These are phyloP conservation scores for Lepidium sativum DNA, from an alignment of 345 rosid species.

Conservation along the genomic window DNA sequence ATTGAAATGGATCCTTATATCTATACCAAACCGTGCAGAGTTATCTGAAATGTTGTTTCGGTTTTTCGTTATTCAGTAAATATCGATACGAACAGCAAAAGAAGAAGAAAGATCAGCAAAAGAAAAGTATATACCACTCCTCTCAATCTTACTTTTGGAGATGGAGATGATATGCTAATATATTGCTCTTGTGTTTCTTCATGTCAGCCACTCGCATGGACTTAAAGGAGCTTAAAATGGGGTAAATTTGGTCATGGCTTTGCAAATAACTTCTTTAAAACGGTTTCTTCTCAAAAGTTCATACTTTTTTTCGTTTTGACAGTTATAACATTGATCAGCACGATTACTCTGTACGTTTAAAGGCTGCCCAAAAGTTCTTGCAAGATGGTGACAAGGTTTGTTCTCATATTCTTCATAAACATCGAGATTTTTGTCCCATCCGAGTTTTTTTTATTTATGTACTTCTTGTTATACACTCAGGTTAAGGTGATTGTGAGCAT, in stretches of 20 bases:
- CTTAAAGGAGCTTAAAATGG: slow-evolving; percentile 87
- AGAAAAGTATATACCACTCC: slow-evolving; percentile 57
- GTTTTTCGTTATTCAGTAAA: slow-evolving; percentile 41
- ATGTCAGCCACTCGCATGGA: slow-evolving; percentile 63
- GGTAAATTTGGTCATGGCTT: slow-evolving; percentile 32
- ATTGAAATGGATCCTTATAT: slow-evolving; percentile 5
- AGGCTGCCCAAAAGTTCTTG: slow-evolving; percentile 74
- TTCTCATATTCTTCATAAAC: slow-evolving; percentile 5
- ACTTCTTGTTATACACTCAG: slow-evolving; percentile 33
- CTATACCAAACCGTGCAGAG: neutral
- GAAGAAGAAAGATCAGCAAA: slow-evolving; percentile 79
- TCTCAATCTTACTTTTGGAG: slow-evolving; percentile 18
- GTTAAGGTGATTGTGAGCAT: slow-evolving; percentile 85
- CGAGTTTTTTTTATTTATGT: neutral
- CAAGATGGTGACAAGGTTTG: slow-evolving; percentile 94
- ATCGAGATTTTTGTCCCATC: neutral
- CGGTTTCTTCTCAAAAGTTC: neutral
- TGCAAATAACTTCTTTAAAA: neutral
- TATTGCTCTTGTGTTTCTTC: slow-evolving; percentile 3
- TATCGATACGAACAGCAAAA: slow-evolving; percentile 73
- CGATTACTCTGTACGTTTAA: slow-evolving; percentile 82
- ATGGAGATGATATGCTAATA: slow-evolving; percentile 3
- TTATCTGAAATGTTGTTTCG: neutral
- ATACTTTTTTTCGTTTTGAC: slow-evolving; percentile 16
- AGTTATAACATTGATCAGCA: slow-evolving; percentile 93